Evolutionary conservation across 768 basidiomycete species (phyloP).

Genomic region (Tricholoma saponaceum): DNA sequence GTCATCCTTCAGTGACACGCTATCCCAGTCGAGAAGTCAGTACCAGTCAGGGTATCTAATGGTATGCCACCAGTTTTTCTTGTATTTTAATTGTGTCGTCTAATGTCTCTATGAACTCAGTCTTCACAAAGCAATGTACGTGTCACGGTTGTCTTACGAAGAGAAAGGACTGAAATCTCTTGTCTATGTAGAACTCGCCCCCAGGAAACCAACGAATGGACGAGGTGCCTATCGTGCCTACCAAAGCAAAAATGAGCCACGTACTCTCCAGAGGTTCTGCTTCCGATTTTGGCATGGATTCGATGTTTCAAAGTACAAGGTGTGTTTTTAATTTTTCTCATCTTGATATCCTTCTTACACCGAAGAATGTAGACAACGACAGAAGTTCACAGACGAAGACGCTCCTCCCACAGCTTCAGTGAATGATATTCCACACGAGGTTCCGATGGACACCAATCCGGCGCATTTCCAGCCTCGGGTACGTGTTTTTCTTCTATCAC

Average conservation of each 20-base stretch:
- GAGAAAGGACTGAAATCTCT: background rate
- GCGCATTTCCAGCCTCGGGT: conserved; percentile 45
- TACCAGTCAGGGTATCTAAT: conserved; percentile 82
- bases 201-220: conserved; percentile 63
- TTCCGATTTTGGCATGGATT: conserved; percentile 77
- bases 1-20: conserved; percentile 58
- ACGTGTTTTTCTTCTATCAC: conserved; percentile 14
- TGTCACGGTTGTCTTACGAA: background rate
- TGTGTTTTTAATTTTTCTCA: conserved; percentile 17
- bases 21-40: conserved; percentile 69
- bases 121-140: conserved; percentile 59
- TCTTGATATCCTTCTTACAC: background rate
- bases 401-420: conserved; percentile 77
- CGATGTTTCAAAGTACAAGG: conserved; percentile 79
- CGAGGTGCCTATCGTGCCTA: conserved; percentile 71
- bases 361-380: conserved; percentile 44
- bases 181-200: conserved; percentile 33
- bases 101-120: background rate
- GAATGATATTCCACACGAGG: conserved; percentile 67
- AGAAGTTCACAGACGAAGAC: conserved; percentile 68
- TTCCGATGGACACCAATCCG: conserved; percentile 36
- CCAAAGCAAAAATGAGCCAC: conserved; percentile 78
- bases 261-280: conserved; percentile 58
- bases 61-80: conserved; percentile 37
- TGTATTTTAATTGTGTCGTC: background rate